Base-by-base conservation (phyloP, 2,329 filamentous ascomycete species). In the Ascochyta lentis region DNA sequence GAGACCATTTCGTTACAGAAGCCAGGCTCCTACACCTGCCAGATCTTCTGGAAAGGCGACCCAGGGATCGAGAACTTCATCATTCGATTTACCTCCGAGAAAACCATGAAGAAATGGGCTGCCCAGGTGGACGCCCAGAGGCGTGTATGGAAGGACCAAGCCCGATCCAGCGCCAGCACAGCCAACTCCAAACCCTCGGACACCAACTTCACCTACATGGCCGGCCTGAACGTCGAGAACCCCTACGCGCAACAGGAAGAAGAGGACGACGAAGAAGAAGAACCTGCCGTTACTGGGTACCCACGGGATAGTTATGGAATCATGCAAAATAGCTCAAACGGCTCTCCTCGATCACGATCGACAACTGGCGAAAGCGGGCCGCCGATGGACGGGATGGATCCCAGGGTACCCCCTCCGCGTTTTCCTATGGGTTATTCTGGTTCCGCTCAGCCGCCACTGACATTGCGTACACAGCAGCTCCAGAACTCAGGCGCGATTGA, bases 21-120 rank as follows among this genome's bases (percentile, higher is more conserved):
- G 76, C 91, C 92, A 77, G 92, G 92, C 43, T 94, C 91, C 10
- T 96, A 98, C 73, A 94, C 91, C 2, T 91, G 97, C 58, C 94
- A 98, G 72, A 98, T 99, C 52, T 97, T 93, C 83, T 99, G 95
- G 95, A 98, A 95, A 77, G 94, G 94, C 31, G 94, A 98, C 63
- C 92, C 93, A 0, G 92, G 91, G 4, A 92, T 97, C 29, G 94
- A 99, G 73, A 96, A 96, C 71, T 98, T 99, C 75, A 88, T 94
- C 67, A 96, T 99, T 71, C 91, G 91, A 64, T 98, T 97, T 75
- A 84, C 86, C 46, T 95, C 94, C 58, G 95, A 99, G 74, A 92
- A 96, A 64, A 87, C 84, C 13, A 92, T 98, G 88, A 93, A 89
- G 76, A 96, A 94, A 72, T 99, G 95, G 95, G 89, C 90, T 26